These are phyloP conservation scores for Aspergillus transmontanensis DNA, from an alignment of 2,329 filamentous ascomycete species.

Conservation along the genomic window DNA sequence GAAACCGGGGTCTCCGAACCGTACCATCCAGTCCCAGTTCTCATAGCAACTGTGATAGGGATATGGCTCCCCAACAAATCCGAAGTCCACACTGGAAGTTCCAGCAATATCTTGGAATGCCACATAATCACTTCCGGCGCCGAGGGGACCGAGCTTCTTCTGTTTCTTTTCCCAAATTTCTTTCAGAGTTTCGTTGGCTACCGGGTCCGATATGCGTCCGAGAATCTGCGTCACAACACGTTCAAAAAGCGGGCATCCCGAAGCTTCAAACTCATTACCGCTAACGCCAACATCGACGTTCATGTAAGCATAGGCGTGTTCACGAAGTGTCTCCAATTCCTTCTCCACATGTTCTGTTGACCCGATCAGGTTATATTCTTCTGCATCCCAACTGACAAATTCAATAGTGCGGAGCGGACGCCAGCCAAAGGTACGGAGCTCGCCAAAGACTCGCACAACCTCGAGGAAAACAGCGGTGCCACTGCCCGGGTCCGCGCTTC, in stretches of 20 bases:
- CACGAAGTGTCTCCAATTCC: slow-evolving; percentile 70
- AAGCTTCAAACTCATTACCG: slow-evolving; percentile 73
- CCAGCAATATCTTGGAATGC: slow-evolving; percentile 91
- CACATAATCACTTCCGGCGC: slow-evolving; percentile 78
- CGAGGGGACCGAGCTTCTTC: slow-evolving; percentile 67
- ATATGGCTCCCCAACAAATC: slow-evolving; percentile 68
- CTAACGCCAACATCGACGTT: slow-evolving; percentile 85
- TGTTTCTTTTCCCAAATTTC: slow-evolving; percentile 70
- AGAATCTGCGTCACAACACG: slow-evolving; percentile 73
- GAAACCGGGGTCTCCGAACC: slow-evolving; percentile 79
- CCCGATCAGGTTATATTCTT: slow-evolving; percentile 89
- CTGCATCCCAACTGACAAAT: slow-evolving; percentile 95
- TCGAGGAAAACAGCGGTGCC: slow-evolving; percentile 92
- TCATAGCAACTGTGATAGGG: slow-evolving; percentile 87
- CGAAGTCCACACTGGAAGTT: slow-evolving; percentile 82
- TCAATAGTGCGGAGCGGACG: slow-evolving; percentile 90
- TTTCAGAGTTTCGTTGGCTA: slow-evolving; percentile 70
- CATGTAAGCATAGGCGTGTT: slow-evolving; percentile 80
- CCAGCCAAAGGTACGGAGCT: slow-evolving; percentile 78
- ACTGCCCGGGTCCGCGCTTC: slow-evolving; percentile 80
- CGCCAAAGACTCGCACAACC: slow-evolving; percentile 80
- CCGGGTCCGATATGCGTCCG: slow-evolving; percentile 72
- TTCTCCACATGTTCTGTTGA: slow-evolving; percentile 95
- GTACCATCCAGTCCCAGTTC: slow-evolving; percentile 81
- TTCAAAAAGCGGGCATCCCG: slow-evolving; percentile 78